These are phyloP conservation scores for Ambrosiella cleistominuta DNA, from an alignment of 2,329 filamentous ascomycete species.

Conservation along the genomic window DNA sequence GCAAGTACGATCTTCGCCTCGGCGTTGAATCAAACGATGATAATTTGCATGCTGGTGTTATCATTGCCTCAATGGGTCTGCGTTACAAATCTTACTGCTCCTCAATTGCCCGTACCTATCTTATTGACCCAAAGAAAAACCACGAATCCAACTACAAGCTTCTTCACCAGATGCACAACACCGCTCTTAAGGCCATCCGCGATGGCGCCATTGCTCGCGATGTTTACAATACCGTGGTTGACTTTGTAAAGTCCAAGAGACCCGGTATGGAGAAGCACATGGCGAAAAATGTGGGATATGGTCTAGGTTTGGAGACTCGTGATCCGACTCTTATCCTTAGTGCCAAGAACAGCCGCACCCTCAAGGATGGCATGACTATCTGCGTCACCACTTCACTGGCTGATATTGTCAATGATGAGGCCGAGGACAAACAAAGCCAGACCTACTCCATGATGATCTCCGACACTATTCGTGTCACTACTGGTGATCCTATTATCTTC, in stretches of 20 bases:
- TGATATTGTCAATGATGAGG: conserved; percentile 71
- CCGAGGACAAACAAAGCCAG: conserved; percentile 79
- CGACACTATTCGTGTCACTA: conserved; percentile 79
- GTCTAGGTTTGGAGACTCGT: conserved; percentile 80
- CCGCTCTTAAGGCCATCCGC: conserved; percentile 77
- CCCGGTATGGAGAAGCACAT: conserved; percentile 93
- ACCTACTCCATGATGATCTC: conserved; percentile 78
- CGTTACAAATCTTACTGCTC: conserved; percentile 94
- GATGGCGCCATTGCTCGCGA: conserved; percentile 79
- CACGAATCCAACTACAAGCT: conserved; percentile 93
- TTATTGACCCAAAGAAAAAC: conserved; percentile 91
- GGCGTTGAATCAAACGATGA: conserved; percentile 63
- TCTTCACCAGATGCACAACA: conserved; percentile 64
- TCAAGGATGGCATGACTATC: conserved; percentile 96
- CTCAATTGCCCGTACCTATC: conserved; percentile 77
- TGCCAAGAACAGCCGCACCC: conserved; percentile 61
- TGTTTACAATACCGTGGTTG: conserved; percentile 73
- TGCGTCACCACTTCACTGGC: conserved; percentile 78
- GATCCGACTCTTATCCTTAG: conserved; percentile 73
- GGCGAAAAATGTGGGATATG: conserved; percentile 76
- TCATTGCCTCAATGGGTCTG: conserved; percentile 78
- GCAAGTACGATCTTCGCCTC: conserved; percentile 82
- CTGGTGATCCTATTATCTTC: conserved; percentile 67
- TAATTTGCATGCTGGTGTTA: conserved; percentile 75
- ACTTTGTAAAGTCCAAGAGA: conserved; percentile 71